A percentile compares a stretch with the other conserved stretches of the same genome.
Conservation (phyloP, 2,329 filamentous ascomycete species). For the Neopestalotiopsis rosae region DNA sequence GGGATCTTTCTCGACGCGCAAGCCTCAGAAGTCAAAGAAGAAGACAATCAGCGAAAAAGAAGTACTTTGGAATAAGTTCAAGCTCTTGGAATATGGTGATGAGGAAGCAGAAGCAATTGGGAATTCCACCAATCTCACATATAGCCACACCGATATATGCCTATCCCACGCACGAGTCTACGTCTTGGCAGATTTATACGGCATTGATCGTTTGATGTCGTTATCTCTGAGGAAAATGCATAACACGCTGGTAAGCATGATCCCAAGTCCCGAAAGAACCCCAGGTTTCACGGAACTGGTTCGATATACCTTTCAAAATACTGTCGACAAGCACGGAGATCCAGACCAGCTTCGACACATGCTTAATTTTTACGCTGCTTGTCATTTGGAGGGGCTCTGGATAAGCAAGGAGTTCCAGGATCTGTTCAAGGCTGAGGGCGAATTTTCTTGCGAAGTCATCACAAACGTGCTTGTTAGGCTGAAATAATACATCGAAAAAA, state of each 20-base stretch:
- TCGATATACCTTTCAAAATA: not conserved
- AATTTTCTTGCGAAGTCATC: not conserved
- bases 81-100: not conserved
- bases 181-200: not conserved
- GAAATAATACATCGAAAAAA: not conserved
- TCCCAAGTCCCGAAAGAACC: not conserved
- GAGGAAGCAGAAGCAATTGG: not conserved
- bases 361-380: not conserved
- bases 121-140: not conserved
- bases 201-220: not conserved
- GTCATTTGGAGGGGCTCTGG: not conserved
- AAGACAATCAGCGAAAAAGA: not conserved
- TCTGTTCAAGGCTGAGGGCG: not conserved
- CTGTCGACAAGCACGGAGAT: not conserved
- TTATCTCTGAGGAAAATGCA: not conserved
- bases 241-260: not conserved
- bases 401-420: not conserved
- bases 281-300: not conserved
- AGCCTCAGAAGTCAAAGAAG: too few species aligned
- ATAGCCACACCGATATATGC: not conserved
- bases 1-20: too few species aligned
- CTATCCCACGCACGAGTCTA: not conserved
- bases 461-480: not conserved
- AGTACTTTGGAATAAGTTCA: not conserved
- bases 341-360: not conserved